Evolutionary conservation across 805 yeast species (phyloP).

Genomic region (Yarrowia sp.): DNA sequence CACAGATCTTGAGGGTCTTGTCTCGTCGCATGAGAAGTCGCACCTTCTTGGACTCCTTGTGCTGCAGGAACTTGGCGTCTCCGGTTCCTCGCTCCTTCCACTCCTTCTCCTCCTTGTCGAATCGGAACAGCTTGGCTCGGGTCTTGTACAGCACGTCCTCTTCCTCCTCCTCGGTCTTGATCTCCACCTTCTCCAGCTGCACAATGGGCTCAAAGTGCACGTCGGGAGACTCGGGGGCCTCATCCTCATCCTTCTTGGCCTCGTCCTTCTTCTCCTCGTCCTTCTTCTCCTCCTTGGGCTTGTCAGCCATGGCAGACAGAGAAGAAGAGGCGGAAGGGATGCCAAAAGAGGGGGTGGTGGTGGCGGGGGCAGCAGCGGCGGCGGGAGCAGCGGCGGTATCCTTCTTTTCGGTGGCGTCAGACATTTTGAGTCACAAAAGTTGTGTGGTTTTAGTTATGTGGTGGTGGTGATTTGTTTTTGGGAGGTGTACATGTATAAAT

Average conservation of each 20-base stretch:
- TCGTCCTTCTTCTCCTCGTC: conserved; percentile 55
- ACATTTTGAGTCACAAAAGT: conserved; percentile 13
- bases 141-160: conserved; percentile 82
- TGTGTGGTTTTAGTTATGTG: conserved; percentile 25
- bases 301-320: conserved; percentile 49
- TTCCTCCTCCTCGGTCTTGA: conserved; percentile 92
- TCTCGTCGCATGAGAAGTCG: conserved; percentile 98
- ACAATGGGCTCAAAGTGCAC: conserved; percentile 97
- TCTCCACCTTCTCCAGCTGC: conserved; percentile 92
- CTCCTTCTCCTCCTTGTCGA: conserved; percentile 81
- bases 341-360: conserved; percentile 37
- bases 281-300: conserved; percentile 70
- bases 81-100: conserved; percentile 99
- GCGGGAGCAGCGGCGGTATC: conserved; percentile 41
- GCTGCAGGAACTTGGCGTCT: conserved; percentile 93
- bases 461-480: conserved; percentile 28
- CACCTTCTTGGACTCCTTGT: conserved; percentile 79
- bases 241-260: conserved; percentile 60
- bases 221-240: conserved; percentile 73
- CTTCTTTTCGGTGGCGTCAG: conserved; percentile 39
- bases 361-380: conserved; percentile 5
- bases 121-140: conserved; percentile 93
- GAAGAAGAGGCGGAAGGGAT: conserved; percentile 31
- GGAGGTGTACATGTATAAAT: conserved; percentile 26
- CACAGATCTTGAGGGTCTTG: conserved; percentile 96